A percentile compares a stretch with the other conserved stretches of the same genome.
Evolutionary conservation across 2,329 filamentous ascomycete genomes (phyloP).

Genomic region (Parasarocladium wereldwijsianum): DNA sequence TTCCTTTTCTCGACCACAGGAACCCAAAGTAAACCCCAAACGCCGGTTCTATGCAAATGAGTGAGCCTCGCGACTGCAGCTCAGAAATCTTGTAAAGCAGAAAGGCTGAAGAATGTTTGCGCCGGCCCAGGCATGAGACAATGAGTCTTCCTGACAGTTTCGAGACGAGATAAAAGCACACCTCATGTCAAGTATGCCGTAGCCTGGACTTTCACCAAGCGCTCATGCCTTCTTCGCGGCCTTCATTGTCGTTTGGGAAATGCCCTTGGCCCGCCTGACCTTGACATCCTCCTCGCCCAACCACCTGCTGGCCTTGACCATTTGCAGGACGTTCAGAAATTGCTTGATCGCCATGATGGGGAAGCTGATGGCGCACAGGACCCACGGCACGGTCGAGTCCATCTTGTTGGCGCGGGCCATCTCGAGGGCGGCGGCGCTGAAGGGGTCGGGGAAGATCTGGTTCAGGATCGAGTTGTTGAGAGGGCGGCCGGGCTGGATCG

Average conservation of each 20-base stretch:
- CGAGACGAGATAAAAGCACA: too few species aligned
- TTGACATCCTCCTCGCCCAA: constrained; percentile 80
- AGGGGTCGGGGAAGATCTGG: constrained; percentile 73
- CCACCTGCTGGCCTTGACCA: constrained; percentile 85
- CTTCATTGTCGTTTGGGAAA: constrained; percentile 29
- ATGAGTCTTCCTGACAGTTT: too few species aligned
- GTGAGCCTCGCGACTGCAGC: too few species aligned
- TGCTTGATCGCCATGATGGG: constrained; percentile 90
- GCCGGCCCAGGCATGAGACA: too few species aligned
- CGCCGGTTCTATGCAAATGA: too few species aligned
- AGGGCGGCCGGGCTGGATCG: constrained; percentile 51
- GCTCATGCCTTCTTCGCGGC: constrained; percentile 6
- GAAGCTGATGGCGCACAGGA: constrained; percentile 64
- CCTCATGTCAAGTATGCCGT: too few species aligned
- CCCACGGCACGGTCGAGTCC: constrained; percentile 52
- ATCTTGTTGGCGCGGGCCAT: constrained; percentile 90
- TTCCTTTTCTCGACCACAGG: too few species aligned
- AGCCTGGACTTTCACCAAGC: too few species aligned
- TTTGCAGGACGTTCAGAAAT: constrained; percentile 82
- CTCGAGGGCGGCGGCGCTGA: constrained; percentile 85
- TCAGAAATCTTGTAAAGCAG: too few species aligned
- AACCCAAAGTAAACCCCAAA: too few species aligned
- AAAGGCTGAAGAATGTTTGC: too few species aligned
- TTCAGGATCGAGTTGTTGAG: constrained; percentile 55
- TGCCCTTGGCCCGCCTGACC: constrained; percentile 37